Percentiles rank a stretch among this genome's conserved stretches.
Conservation (phyloP, 2,329 filamentous ascomycete species). For the Volutella citrinella region DNA sequence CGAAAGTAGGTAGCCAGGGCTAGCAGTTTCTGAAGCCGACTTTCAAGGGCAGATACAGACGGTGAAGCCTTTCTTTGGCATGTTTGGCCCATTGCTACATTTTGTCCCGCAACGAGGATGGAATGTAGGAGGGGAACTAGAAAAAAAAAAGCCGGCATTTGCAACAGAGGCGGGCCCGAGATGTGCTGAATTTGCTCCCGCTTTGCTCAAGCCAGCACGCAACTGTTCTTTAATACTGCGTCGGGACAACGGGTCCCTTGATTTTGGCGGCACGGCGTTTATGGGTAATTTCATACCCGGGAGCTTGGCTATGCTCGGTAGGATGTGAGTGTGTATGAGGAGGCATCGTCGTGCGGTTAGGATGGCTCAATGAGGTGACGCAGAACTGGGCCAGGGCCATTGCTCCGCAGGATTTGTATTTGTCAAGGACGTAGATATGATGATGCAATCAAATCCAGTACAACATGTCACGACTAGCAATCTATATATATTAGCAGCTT, state of each 20-base stretch:
- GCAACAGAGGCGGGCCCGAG: constrained; percentile 3
- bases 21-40: constrained; percentile 15
- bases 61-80: neutral
- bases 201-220: constrained; percentile 14
- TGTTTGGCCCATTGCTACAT: neutral
- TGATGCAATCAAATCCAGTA: too few relatives aligned
- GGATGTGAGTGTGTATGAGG: too few relatives aligned
- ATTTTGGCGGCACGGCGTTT: constrained; percentile 26
- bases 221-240: constrained; percentile 22
- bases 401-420: too few relatives aligned
- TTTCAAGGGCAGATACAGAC: constrained; percentile 1
- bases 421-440: too few relatives aligned
- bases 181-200: constrained; percentile 8
- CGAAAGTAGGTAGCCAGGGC: constrained; percentile 16
- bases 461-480: too few relatives aligned
- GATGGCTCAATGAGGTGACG: too few relatives aligned
- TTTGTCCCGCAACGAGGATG: neutral
- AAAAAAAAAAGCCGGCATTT: neutral
- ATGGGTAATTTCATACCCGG: constrained; percentile 19
- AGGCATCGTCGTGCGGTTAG: too few relatives aligned
- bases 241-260: constrained; percentile 21
- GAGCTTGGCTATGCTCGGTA: neutral
- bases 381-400: too few relatives aligned
- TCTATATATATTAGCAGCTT: too few relatives aligned
- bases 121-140: neutral